These are phyloP conservation scores for Entomortierella chlamydospora DNA, from an alignment of 192 early-diverging fungal genomes.

Conservation along the genomic window DNA sequence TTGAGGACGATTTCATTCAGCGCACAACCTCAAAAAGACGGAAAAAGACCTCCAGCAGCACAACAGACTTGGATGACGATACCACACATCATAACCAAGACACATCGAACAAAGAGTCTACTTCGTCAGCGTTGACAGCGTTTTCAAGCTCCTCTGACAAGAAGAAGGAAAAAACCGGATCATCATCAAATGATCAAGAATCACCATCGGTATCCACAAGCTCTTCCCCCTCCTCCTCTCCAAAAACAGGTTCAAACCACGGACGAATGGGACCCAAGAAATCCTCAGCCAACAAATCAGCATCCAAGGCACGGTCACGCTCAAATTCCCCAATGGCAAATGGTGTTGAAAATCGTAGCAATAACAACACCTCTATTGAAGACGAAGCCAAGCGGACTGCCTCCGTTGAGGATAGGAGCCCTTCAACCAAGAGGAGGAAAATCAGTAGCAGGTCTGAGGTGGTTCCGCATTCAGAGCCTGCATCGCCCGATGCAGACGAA, in stretches of 20 bases:
- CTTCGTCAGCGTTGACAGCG: not conserved
- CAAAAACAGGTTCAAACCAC: conserved; percentile 19
- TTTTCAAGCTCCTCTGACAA: not conserved
- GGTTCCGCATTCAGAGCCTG: not conserved
- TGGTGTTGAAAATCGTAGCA: not conserved
- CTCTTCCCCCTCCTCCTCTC: conserved; percentile 4
- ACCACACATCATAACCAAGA: too few relatives aligned
- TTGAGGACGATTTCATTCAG: conserved; percentile 28
- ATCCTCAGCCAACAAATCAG: conserved; percentile 4
- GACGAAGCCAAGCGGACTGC: conserved; percentile 1
- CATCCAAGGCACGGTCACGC: conserved; percentile 22
- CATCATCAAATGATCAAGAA: conserved; percentile 3
- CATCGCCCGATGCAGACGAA: not conserved
- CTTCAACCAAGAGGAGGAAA: conserved; percentile 24
- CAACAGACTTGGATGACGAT: conserved; percentile 26
- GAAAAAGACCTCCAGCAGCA: conserved; percentile 40
- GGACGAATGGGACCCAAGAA: conserved; percentile 7
- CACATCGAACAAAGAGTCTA: not conserved
- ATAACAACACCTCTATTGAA: not conserved
- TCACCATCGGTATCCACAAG: conserved; percentile 1
- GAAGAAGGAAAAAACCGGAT: not conserved
- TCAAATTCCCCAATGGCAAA: conserved; percentile 12
- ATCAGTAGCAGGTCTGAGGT: conserved; percentile 8
- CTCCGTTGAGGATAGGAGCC: not conserved
- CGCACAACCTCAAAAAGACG: conserved; percentile 26